Evolutionary conservation across 352 stramenopile genomes (phyloP), one percentile per base, ranked within the genome.

Genomic region (Saprolegnia diclina): DNA sequence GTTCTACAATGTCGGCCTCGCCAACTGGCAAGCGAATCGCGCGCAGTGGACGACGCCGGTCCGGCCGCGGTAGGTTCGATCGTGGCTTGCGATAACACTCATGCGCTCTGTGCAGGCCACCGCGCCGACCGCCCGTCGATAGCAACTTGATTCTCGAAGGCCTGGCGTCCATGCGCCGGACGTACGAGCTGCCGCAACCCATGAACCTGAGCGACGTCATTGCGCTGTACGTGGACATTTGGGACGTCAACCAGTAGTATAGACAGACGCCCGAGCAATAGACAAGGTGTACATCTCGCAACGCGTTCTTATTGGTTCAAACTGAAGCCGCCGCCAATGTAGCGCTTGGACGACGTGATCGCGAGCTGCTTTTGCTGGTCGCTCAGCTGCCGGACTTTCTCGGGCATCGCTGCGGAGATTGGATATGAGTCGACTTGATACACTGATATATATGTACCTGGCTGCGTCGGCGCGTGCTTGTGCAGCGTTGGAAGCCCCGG

Each of bases 281-380:
- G 42, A 14, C 42, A n/a, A n/a, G 11, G 42, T 48, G 42, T n/a
- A 48, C 42, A 48, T 48, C 13, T 13, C 26, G n/a, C 11, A 7
- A 13, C 54, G n/a, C 29, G 22, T 7, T 62, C 35, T 44, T 79
- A 94, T 73, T 94, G 83, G 70, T 97, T 98, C 46, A 98, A 86
- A 77, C 90, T 96, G 72, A 97, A 98, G 57, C 93, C 92, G 19
- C 92, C 94, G 24, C 94, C 92, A 21, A 96, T 91, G 74, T 92
- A 98, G 35, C 91, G 84, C 72, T 92, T 98, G 40, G 86, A 88
- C 13, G 89, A 78, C 0, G 86, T 82, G 46, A 94, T 81, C 4
- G 89, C 90, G 9, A 93, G 77, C 52, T 97, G 90, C 66, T 87
- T 80, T 75, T 97, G 91, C 53, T 7, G 79, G 62, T 69, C 83